Evolutionary conservation across 1,139 yeast species (phyloP).

Genomic region (Ogataea hybrid): DNA sequence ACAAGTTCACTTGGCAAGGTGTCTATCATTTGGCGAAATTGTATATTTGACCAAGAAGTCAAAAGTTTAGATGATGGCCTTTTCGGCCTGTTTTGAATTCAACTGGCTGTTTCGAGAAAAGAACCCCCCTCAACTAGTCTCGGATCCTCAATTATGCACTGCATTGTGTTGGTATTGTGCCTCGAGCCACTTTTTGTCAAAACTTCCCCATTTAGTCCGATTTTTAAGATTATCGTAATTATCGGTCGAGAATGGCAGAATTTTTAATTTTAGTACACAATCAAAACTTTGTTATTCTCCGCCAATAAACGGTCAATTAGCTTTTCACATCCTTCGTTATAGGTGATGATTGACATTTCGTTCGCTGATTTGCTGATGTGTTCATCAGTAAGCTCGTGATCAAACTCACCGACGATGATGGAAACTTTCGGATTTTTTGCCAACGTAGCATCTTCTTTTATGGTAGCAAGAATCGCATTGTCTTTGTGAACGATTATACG

Average conservation of each 20-base stretch:
- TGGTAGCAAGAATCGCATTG: constrained; percentile 8
- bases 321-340: constrained; percentile 7
- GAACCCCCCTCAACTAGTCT: too few relatives aligned
- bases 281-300: constrained; percentile 25
- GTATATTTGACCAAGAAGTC: too few relatives aligned
- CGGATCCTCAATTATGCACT: too few relatives aligned
- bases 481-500: constrained; percentile 19
- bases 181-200: neutral
- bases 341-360: constrained; percentile 23
- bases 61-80: neutral
- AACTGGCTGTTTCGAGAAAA: neutral
- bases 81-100: constrained; percentile 1
- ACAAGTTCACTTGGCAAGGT: constrained; percentile 25
- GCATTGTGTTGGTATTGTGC: too few relatives aligned
- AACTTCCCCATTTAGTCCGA: neutral
- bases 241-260: constrained; percentile 10
- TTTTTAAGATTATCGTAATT: constrained; percentile 14
- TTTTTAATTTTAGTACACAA: constrained; percentile 18
- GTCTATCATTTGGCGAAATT: constrained; percentile 18
- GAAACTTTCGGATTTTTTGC: constrained; percentile 12
- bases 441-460: constrained; percentile 7
- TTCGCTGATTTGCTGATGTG: constrained; percentile 12
- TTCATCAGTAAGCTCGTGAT: neutral
- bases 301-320: constrained; percentile 20
- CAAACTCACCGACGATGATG: neutral